A percentile compares a stretch with the other conserved stretches of the same genome.
Evolutionary conservation across 2,329 filamentous ascomycete species (phyloP).

Genomic region (Phoma sp.): DNA sequence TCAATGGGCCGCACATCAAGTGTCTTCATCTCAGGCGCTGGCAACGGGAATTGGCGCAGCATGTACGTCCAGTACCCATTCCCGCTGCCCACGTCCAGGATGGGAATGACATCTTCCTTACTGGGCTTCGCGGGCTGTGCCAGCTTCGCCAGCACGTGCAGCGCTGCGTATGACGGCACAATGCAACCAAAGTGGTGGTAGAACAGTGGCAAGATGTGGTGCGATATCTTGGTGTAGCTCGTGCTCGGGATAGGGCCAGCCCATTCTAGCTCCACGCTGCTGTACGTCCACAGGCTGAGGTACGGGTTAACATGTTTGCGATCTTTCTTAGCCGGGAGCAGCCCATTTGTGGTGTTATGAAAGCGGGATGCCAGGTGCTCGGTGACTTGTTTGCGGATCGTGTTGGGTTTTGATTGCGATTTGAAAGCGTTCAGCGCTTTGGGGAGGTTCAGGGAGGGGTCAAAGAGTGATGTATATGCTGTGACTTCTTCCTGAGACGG

Average conservation of each 20-base stretch:
- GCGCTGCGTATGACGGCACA: slow-evolving; percentile 69
- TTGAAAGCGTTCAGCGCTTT: slow-evolving; percentile 68
- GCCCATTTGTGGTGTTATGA: slow-evolving; percentile 43
- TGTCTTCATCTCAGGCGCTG: slow-evolving; percentile 59
- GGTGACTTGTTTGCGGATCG: slow-evolving; percentile 64
- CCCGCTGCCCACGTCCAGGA: slow-evolving; percentile 72
- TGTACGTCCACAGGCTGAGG: slow-evolving; percentile 70
- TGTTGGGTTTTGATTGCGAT: slow-evolving; percentile 70
- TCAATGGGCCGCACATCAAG: slow-evolving; percentile 68
- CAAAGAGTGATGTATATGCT: slow-evolving; percentile 72
- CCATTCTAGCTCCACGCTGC: slow-evolving; percentile 69
- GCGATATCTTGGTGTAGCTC: slow-evolving; percentile 60
- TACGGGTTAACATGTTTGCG: slow-evolving; percentile 67
- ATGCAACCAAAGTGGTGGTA: slow-evolving; percentile 82
- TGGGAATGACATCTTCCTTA: slow-evolving; percentile 50
- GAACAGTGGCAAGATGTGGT: slow-evolving; percentile 73
- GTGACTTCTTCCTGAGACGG: slow-evolving; percentile 60
- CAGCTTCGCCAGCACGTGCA: slow-evolving; percentile 65
- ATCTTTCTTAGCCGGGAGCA: slow-evolving; percentile 50
- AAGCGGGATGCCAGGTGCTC: slow-evolving; percentile 62
- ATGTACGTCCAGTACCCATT: slow-evolving; percentile 79
- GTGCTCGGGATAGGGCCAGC: slow-evolving; percentile 64
- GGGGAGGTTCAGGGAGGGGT: slow-evolving; percentile 62
- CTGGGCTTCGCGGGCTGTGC: slow-evolving; percentile 42
- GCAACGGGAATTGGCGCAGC: slow-evolving; percentile 71